Percentiles rank a stretch among this genome's conserved stretches.
Evolutionary conservation across 306 rosid genomes (phyloP).

Genomic region (Sindora glabra): DNA sequence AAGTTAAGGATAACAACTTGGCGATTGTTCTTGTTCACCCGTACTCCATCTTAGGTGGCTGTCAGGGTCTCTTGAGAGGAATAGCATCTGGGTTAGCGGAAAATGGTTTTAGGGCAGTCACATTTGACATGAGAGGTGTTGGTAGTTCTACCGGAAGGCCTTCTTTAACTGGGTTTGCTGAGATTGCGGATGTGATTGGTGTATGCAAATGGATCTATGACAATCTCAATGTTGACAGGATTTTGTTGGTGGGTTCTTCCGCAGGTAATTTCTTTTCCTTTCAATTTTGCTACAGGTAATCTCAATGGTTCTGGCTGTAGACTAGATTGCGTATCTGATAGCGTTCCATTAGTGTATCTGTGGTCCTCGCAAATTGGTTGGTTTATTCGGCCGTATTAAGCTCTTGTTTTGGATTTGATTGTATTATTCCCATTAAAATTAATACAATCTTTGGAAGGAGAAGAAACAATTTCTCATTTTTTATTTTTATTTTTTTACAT

Average conservation of each 20-base stretch:
- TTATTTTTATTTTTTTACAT: too few species aligned
- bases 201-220: constrained; percentile 57
- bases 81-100: constrained; percentile 65
- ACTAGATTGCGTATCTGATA: not conserved
- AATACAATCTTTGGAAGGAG: not conserved
- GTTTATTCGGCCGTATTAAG: not conserved
- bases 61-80: constrained; percentile 78
- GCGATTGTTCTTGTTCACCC: constrained; percentile 88
- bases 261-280: constrained; percentile 52
- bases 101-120: constrained; percentile 49
- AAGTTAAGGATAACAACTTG: constrained; percentile 1
- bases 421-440: too few species aligned
- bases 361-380: constrained; percentile 26
- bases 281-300: not conserved
- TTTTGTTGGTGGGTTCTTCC: constrained; percentile 80
- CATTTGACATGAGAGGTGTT: constrained; percentile 89
- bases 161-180: constrained; percentile 75
- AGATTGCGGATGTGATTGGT: constrained; percentile 66
- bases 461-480: too few species aligned
- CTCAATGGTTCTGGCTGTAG: constrained; percentile 1
- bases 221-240: constrained; percentile 23
- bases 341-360: not conserved
- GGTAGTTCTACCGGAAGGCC: constrained; percentile 69
- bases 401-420: not conserved
- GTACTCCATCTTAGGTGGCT: constrained; percentile 80